Evolutionary conservation across 495 filamentous ascomycete species (phyloP).

Genomic region (Aspergillus sclerotiicarbonarius): DNA sequence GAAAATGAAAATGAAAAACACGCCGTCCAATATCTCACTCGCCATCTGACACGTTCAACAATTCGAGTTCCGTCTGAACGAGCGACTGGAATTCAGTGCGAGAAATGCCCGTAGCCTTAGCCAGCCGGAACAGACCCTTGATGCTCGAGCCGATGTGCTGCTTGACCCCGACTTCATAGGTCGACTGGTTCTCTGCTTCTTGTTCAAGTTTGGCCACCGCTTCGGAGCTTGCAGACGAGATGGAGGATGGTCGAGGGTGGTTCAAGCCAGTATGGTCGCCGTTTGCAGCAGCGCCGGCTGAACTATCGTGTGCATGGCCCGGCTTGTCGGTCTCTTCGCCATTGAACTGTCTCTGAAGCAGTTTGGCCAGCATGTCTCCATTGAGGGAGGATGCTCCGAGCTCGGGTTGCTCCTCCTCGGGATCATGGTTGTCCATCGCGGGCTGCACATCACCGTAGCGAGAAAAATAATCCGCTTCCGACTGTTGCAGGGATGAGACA

Average conservation of each 20-base stretch:
- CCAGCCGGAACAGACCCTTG: constrained; percentile 83
- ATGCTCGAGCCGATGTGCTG: constrained; percentile 87
- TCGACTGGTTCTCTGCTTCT: constrained; percentile 59
- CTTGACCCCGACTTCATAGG: constrained; percentile 76
- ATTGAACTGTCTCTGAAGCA: constrained; percentile 34
- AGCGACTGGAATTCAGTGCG: constrained; percentile 79
- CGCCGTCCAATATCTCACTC: constrained; percentile 32
- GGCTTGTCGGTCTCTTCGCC: constrained; percentile 14
- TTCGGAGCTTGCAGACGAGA: constrained; percentile 56
- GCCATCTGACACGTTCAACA: constrained; percentile 72
- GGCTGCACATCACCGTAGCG: constrained; percentile 87
- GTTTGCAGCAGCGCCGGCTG: constrained; percentile 12
- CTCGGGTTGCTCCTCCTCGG: constrained; percentile 55
- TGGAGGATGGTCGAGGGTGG: constrained; percentile 46
- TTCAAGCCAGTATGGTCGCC: constrained; percentile 30
- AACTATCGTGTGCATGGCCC: constrained; percentile 22
- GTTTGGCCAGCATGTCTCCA: constrained; percentile 45
- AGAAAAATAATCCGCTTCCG: constrained; percentile 65
- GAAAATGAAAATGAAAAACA: background rate
- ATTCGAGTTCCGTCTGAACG: constrained; percentile 76
- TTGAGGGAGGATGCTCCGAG: constrained; percentile 54
- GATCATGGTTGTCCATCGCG: constrained; percentile 86
- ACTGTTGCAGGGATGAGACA: constrained; percentile 31
- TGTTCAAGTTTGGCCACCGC: constrained; percentile 66
- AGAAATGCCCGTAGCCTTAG: constrained; percentile 75